Evolutionary conservation across 768 basidiomycete species (phyloP).

Genomic region (Pisolithus orientalis): DNA sequence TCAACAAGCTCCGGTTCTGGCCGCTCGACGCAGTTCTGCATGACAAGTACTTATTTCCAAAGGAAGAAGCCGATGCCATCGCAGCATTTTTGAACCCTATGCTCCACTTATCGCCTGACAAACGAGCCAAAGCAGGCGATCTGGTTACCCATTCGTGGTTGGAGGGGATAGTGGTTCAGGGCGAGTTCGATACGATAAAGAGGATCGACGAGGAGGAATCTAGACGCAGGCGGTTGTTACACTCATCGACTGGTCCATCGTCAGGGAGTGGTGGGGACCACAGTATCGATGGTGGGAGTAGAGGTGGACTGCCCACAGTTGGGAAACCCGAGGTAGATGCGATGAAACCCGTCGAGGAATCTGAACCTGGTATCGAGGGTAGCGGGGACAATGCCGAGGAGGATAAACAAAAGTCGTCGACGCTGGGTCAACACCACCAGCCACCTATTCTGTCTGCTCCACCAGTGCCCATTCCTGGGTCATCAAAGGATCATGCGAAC

Average conservation of each 20-base stretch:
- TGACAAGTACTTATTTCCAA: conserved; percentile 94
- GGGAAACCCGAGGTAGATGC: conserved; percentile 38
- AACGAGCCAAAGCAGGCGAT: conserved; percentile 83
- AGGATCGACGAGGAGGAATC: conserved; percentile 53
- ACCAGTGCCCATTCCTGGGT: conserved; percentile 16
- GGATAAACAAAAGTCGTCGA: not conserved
- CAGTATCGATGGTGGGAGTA: not conserved
- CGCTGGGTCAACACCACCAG: conserved; percentile 15
- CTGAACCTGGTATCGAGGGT: not conserved
- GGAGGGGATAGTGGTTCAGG: conserved; percentile 78
- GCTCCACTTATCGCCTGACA: conserved; percentile 84
- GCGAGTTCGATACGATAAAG: conserved; percentile 79
- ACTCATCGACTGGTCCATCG: conserved; percentile 4
- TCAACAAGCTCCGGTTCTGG: conserved; percentile 92
- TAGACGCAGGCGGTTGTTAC: conserved; percentile 11
- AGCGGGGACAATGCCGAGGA: conserved; percentile 8
- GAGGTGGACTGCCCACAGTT: not conserved
- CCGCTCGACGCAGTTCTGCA: conserved; percentile 74
- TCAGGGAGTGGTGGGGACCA: not conserved
- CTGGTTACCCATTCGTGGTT: conserved; percentile 85
- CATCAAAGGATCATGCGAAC: conserved; percentile 9
- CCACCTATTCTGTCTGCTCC: conserved; percentile 16
- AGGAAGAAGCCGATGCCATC: conserved; percentile 74
- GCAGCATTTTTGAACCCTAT: conserved; percentile 82
- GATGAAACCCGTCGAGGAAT: conserved; percentile 74